A percentile compares a stretch with the other conserved stretches of the same genome.
phyloP scores from a whole-genome alignment of 2,329 filamentous ascomycete species.

The Neofusicoccum kwambonambiense region DNA sequence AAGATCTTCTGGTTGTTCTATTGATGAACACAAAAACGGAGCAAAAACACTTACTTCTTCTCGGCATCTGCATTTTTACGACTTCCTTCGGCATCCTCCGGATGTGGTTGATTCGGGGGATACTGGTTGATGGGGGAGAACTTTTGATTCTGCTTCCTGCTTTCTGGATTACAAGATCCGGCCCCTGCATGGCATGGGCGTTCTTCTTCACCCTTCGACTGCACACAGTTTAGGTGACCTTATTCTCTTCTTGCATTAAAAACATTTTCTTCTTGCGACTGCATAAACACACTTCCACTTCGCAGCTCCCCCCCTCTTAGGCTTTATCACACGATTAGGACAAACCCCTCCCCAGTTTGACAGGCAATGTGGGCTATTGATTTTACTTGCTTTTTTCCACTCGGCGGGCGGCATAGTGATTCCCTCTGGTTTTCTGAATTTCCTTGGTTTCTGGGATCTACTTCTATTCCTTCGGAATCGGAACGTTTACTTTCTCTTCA shows the following conservation, averaged over 20 bases:
- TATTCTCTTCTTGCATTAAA: not conserved
- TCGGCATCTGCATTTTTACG: slow-evolving; percentile 1
- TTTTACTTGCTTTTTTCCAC: not conserved
- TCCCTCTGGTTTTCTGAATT: not conserved
- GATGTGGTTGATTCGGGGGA: not conserved
- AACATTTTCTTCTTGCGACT: not conserved
- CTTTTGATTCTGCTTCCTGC: not conserved
- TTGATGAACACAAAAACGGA: not conserved
- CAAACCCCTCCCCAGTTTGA: no score
- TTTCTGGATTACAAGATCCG: not conserved
- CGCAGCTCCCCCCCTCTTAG: not conserved
- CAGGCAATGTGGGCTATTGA: no score
- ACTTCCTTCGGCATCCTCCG: not conserved
- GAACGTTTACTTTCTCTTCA: not conserved
- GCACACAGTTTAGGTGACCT: slow-evolving; percentile 5
- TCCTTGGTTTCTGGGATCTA: not conserved
- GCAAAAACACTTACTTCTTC: not conserved
- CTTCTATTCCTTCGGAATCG: not conserved
- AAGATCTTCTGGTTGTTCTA: not conserved
- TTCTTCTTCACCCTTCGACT: not conserved
- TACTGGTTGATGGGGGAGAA: not conserved
- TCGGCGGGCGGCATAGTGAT: not conserved
- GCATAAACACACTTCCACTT: slow-evolving; percentile 3
- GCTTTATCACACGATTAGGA: not conserved
- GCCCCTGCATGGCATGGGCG: slow-evolving; percentile 6